Evolutionary conservation across 176 grass and related monocot genomes (phyloP).

Genomic region (Oryza meyeriana): DNA sequence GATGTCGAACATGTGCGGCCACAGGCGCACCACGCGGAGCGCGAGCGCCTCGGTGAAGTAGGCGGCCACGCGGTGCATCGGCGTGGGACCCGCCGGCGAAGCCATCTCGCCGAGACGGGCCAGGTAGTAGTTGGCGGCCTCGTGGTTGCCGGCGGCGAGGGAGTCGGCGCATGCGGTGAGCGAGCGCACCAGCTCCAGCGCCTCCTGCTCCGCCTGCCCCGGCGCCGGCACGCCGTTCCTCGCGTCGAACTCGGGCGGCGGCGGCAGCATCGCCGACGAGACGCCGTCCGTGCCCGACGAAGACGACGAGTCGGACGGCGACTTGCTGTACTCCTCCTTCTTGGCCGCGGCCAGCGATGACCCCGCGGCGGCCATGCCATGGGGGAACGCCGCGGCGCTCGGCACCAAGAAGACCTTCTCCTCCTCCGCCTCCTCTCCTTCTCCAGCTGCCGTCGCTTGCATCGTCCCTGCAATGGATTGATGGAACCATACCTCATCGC

Average conservation of each 20-base stretch:
- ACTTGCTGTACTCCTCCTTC: conserved; percentile 65
- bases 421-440: conserved; percentile 37
- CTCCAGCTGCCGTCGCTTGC: conserved; percentile 21
- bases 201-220: conserved; percentile 1
- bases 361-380: conserved; percentile 44
- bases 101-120: conserved; percentile 70
- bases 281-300: conserved; percentile 59
- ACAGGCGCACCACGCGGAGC: conserved; percentile 53
- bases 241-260: conserved; percentile 1
- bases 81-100: conserved; percentile 58
- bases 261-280: conserved; percentile 17
- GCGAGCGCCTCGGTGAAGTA: conserved; percentile 87
- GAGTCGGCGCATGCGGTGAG: conserved; percentile 72
- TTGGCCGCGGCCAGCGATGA: conserved; percentile 48
- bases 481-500: conserved; percentile 82
- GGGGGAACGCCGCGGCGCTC: conserved; percentile 63
- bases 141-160: conserved; percentile 57
- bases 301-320: conserved; percentile 74
- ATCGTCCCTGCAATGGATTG: conserved; percentile 55
- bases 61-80: conserved; percentile 73
- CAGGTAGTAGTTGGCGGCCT: conserved; percentile 67
- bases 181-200: conserved; percentile 45
- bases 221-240: not conserved
- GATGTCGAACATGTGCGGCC: conserved; percentile 72
- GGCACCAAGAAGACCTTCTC: conserved; percentile 82